These are phyloP conservation scores for Pseudocercospora ulei DNA, from an alignment of 2,329 filamentous ascomycete genomes.

Conservation along the genomic window DNA sequence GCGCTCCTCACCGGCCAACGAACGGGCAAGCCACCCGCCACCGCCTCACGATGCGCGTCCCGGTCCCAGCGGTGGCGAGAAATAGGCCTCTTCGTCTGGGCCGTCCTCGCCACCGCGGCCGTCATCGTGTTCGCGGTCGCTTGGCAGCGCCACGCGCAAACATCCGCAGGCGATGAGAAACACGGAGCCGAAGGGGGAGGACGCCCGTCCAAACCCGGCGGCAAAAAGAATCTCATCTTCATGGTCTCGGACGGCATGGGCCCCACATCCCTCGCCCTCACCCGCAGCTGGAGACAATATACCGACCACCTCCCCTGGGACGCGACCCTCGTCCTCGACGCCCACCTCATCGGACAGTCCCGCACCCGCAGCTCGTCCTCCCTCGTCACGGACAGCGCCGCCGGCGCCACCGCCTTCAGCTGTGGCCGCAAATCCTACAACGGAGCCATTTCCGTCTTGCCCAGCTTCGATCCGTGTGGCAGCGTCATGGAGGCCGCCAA, in stretches of 20 bases:
- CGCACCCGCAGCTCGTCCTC: conserved; percentile 75
- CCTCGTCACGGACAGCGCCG: conserved; percentile 87
- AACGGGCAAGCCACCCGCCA: conserved; percentile 24
- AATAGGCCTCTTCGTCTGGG: conserved; percentile 69
- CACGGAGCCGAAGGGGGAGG: conserved; percentile 27
- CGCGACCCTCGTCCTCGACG: conserved; percentile 70
- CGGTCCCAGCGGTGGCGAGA: conserved; percentile 55
- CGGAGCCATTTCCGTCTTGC: conserved; percentile 81
- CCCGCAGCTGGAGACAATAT: conserved; percentile 74
- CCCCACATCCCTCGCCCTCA: conserved; percentile 77
- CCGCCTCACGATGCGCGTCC: conserved; percentile 37
- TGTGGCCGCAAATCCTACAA: conserved; percentile 94
- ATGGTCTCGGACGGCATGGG: conserved; percentile 99
- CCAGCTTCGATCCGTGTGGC: conserved; percentile 76
- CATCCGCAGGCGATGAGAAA: conserved; percentile 8
- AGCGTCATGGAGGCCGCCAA: conserved; percentile 92
- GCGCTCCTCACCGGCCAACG: conserved; percentile 51
- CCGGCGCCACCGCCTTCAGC: conserved; percentile 93
- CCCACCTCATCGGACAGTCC: conserved; percentile 81
- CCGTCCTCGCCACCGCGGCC: conserved; percentile 64
- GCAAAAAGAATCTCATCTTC: conserved; percentile 90
- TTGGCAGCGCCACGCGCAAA: conserved; percentile 51
- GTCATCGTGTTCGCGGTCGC: conserved; percentile 74
- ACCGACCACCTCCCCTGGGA: conserved; percentile 61
- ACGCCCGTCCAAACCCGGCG: conserved; percentile 35